Percentiles rank a stretch among this genome's conserved stretches.
These are phyloP conservation scores for Fusarium mundagurra DNA, from an alignment of 2,329 filamentous ascomycete species.

Conservation along the genomic window DNA sequence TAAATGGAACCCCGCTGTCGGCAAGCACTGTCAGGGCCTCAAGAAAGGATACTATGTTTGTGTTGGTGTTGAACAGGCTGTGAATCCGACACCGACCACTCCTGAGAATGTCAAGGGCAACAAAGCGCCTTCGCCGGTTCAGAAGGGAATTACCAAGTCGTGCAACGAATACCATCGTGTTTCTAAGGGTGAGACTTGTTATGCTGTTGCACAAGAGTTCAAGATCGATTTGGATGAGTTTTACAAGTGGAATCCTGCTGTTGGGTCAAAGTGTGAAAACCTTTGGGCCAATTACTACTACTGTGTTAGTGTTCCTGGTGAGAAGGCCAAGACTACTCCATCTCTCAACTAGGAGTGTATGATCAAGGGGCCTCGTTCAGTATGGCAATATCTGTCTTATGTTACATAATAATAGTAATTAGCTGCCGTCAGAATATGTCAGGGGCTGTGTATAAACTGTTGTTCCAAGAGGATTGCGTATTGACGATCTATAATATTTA, in stretches of 20 bases:
- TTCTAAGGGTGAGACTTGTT: background rate
- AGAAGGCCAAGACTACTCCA: background rate
- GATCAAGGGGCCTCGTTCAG: rapidly evolving
- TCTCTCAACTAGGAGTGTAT: background rate
- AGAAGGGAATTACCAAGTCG: background rate
- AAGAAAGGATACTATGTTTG: background rate
- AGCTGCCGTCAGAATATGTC: rapidly evolving
- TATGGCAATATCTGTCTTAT: background rate
- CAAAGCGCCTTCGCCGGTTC: background rate
- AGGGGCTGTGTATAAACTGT: background rate
- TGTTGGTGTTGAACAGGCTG: background rate
- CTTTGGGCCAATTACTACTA: background rate
- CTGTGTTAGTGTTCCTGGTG: background rate
- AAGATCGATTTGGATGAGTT: background rate
- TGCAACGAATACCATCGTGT: background rate
- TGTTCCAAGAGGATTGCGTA: background rate
- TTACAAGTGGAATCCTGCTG: background rate
- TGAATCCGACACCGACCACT: background rate
- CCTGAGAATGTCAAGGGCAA: background rate
- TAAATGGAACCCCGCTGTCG: background rate
- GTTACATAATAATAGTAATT: background rate
- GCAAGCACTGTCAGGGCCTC: background rate
- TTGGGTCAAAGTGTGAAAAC: background rate
- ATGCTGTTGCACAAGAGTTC: background rate
- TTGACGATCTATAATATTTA: background rate